These are phyloP conservation scores for Verticillium klebahnii DNA, from an alignment of 2,329 filamentous ascomycete species.

Conservation along the genomic window DNA sequence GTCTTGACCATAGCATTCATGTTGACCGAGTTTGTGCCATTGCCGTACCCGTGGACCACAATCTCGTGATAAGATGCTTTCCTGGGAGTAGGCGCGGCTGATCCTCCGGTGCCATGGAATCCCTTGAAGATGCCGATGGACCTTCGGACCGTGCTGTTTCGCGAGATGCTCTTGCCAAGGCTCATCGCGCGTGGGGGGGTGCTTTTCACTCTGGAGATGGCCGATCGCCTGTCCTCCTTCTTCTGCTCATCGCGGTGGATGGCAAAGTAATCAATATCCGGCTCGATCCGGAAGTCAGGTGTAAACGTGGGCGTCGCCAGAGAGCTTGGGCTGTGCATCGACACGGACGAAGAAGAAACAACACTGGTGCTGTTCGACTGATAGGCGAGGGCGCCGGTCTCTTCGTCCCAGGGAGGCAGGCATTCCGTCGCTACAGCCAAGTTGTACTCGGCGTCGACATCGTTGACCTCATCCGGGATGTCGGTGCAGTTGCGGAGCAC, in stretches of 20 bases:
- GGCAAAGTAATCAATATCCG: constrained; percentile 52
- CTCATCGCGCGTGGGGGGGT: constrained; percentile 18
- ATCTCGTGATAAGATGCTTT: constrained; percentile 42
- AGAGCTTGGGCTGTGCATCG: constrained; percentile 11
- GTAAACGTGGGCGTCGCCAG: neutral
- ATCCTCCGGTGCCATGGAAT: neutral
- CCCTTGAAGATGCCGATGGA: constrained; percentile 25
- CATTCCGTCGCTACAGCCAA: constrained; percentile 37
- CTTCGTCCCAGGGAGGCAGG: constrained; percentile 42
- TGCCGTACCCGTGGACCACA: constrained; percentile 48
- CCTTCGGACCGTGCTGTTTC: constrained; percentile 22
- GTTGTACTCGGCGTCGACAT: constrained; percentile 54
- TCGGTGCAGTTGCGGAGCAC: constrained; percentile 62
- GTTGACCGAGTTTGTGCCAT: constrained; percentile 40
- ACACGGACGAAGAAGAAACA: constrained; percentile 13
- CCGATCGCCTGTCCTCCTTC: constrained; percentile 3
- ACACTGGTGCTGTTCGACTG: constrained; percentile 22
- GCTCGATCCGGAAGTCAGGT: constrained; percentile 38
- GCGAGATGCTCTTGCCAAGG: constrained; percentile 20
- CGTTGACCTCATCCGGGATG: constrained; percentile 56
- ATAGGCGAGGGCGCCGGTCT: constrained; percentile 6
- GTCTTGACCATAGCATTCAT: constrained; percentile 8
- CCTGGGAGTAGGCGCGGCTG: constrained; percentile 1
- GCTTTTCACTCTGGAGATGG: constrained; percentile 5
- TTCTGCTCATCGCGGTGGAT: constrained; percentile 28